Evolutionary conservation across 495 filamentous ascomycete genomes (phyloP).

Genomic region (Tuber umbilicatum): DNA sequence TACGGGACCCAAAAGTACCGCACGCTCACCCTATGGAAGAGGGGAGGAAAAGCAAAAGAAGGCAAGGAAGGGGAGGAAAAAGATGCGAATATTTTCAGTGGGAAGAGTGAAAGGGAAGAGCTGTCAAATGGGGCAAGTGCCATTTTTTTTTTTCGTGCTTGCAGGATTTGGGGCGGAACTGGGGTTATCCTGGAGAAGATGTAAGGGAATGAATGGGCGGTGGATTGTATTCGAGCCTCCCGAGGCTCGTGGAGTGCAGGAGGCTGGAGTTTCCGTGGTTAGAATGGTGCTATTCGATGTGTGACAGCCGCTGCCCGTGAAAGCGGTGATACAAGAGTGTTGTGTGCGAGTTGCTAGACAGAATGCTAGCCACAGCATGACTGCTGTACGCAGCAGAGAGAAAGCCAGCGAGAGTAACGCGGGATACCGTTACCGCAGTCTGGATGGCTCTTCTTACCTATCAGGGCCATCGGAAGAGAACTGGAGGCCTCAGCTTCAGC

Average conservation of each 20-base stretch:
- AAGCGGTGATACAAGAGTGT: background rate
- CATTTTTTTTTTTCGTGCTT: background rate
- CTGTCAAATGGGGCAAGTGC: background rate
- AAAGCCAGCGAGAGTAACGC: background rate
- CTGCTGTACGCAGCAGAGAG: background rate
- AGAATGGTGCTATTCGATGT: slow-evolving; percentile 1
- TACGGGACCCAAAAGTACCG: background rate
- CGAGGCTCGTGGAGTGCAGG: slow-evolving; percentile 4
- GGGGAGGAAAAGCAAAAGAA: slow-evolving; percentile 2
- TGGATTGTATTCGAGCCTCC: background rate
- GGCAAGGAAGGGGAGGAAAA: background rate
- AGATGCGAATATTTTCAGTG: background rate
- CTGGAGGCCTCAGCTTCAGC: background rate
- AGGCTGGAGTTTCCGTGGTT: slow-evolving; percentile 5
- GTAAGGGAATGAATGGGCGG: background rate
- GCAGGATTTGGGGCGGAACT: slow-evolving; percentile 1
- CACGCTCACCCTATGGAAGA: background rate
- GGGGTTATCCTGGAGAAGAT: background rate
- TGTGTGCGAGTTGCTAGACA: background rate
- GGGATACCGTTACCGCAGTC: background rate
- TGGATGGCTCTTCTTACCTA: background rate
- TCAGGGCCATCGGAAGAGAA: background rate
- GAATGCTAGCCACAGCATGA: background rate
- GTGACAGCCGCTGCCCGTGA: slow-evolving; percentile 3
- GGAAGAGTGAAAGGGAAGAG: background rate